Evolutionary conservation across 768 basidiomycete species (phyloP), one percentile per base, ranked within the genome.

Genomic region (Cantharellus cinnabarinus): DNA sequence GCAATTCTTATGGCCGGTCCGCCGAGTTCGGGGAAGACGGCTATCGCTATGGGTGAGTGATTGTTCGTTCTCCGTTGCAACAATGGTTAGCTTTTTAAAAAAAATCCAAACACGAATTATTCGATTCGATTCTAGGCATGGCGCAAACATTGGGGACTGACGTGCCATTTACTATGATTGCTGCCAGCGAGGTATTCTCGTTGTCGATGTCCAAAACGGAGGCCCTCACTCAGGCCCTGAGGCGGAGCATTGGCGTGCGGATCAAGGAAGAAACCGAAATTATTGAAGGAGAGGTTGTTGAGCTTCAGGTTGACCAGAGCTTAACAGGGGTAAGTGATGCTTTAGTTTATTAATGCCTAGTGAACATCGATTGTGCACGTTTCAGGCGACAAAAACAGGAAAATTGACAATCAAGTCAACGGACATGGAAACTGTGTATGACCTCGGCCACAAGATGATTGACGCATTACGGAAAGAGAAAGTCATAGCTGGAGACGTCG

Each of bases 361-460:
- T 4, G 7, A 40, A 2, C 52, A 3, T 7, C 14, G 0, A 1
- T 20, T 5, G 5, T 39, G 35, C 58, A 38, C 58, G 39, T n/a
- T 48, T 42, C 65, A 95, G 93, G 89, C 93, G 0, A 95, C 91
- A 3, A 98, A 97, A 73, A 97, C 95, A 2, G 95, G 94, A 2
- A 93, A 95, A 69, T 70, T 98, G 61, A 98, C 95, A 0, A 85
- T 99, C 66, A 98, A 98, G 71, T 94, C 90, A 10, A 95, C 91
- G 2, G 94, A 98, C 69, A 98, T 99, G 95, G 95, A 98, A 73
- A 98, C 95, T 3, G 85, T 99, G 40, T 99, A 99, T 68, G 95
- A 99, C 71, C 77, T 98, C 39, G 95, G 95, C 5, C 89, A 83
- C 56, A 99, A 98, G 77, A 98, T 99, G 95, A 98, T 99, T 55